Evolutionary conservation across 495 filamentous ascomycete species (phyloP).

Genomic region (Neurospora sublineolata): DNA sequence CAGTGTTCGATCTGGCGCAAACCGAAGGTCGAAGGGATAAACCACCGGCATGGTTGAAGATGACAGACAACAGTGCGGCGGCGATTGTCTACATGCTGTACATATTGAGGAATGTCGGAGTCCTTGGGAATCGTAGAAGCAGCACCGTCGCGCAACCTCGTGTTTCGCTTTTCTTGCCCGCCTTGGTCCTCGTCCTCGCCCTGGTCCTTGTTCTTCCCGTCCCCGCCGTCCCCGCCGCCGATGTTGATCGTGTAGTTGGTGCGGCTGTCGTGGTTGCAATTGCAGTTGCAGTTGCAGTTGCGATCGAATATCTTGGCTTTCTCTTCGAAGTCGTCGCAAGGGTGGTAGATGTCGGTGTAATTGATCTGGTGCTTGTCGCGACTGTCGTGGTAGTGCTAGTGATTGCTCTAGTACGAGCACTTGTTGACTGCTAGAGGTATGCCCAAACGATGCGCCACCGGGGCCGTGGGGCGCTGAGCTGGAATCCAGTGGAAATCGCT

Average conservation of each 20-base stretch:
- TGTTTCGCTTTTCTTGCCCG: neutral
- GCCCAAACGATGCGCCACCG: neutral
- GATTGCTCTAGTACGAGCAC: neutral
- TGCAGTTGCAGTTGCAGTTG: neutral
- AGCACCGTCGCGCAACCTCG: neutral
- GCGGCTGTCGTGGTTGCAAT: neutral
- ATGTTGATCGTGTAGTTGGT: neutral
- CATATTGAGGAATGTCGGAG: slow-evolving; percentile 5
- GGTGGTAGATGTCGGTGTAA: neutral
- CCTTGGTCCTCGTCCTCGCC: neutral
- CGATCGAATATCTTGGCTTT: neutral
- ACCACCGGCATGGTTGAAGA: slow-evolving; percentile 10
- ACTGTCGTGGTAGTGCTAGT: neutral
- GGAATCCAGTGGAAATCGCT: neutral
- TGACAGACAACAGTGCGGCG: neutral
- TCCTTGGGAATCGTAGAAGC: neutral
- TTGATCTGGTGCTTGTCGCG: neutral
- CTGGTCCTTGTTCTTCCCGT: neutral
- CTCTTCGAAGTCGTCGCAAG: neutral
- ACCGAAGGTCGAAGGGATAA: neutral
- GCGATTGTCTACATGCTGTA: slow-evolving; percentile 7
- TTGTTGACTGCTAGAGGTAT: neutral
- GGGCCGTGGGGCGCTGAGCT: neutral
- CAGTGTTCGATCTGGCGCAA: neutral
- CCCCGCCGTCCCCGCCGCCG: neutral